Base-by-base conservation (phyloP, 163 green algal genomes). In the Chlamydomonas reinhardtii region DNA sequence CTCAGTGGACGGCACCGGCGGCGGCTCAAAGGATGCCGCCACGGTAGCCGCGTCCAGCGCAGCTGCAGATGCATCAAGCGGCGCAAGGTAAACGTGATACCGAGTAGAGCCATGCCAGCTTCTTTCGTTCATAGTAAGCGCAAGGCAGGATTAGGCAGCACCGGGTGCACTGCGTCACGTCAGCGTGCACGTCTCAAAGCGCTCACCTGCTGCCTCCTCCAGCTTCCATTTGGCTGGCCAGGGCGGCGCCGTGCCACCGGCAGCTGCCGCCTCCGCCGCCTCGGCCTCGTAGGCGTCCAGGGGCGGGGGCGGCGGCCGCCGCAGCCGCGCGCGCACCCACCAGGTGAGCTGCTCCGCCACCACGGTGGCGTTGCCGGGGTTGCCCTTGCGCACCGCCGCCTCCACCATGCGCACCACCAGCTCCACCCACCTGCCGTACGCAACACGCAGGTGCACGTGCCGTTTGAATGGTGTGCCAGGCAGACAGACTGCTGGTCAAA, bases 321-420 rank as follows among this genome's bases (percentile, higher is more conserved):
- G 74, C 59, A 19, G 56, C 32, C 81, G 54, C 17, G 19, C 29
- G 0, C 76, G 74, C 8, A 89, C 62, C 35, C 69, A 82, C 75
- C 76, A 76, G 9, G 39, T 15, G 54, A 92, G 72, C 66, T 85
- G 74, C 48, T 87, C 84, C 39, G 84, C 76, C 80, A 89, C 75
- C 19, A 22, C 8, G 34, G 69, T 69, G 4, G 89, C 39, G 32
- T 72, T 74, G 25, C 83, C 89, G 11, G 61, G 37, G 54, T 52
- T 65, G 32, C 90, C 88, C 70, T 88, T 85, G n/a, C 84, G 74
- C 56, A 89, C 78, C 24, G 81, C 88, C 27, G 93, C 91, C 72
- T 95, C 88, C 69, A 94, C 35, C 35, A 91, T 88, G 32, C 88
- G 81, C 4, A 94, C 89, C 22, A 83, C 82, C 64, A 94, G 87